Conservation (phyloP, 2,329 filamentous ascomycete genomes). For the Penicillium brasilianum region DNA sequence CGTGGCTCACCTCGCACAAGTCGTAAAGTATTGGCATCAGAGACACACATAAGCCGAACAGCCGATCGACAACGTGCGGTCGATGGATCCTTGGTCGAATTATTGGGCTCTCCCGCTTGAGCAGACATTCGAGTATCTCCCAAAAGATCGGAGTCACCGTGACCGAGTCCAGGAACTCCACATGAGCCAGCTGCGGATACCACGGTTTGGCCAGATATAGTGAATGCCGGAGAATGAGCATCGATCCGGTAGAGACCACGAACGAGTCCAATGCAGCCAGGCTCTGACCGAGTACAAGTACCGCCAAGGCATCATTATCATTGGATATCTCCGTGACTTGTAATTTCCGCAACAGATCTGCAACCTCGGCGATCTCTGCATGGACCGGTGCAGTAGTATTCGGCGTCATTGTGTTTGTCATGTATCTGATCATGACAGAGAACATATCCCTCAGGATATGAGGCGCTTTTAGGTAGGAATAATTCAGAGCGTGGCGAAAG, state of each 20-base stretch:
- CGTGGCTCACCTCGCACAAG: slow-evolving; percentile 8
- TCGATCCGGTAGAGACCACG: slow-evolving; percentile 8
- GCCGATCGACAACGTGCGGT: slow-evolving; percentile 1
- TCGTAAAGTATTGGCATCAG: slow-evolving; percentile 11
- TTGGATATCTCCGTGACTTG: slow-evolving; percentile 5
- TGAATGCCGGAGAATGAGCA: slow-evolving; percentile 10
- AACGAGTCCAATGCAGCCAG: slow-evolving; percentile 8
- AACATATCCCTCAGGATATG: slow-evolving; percentile 7
- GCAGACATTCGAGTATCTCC: slow-evolving; percentile 7
- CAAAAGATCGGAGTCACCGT: slow-evolving; percentile 8
- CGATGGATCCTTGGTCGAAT: slow-evolving; percentile 6
- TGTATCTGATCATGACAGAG: slow-evolving; percentile 5
- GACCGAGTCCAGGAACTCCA: slow-evolving; percentile 5
- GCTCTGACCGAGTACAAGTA: slow-evolving; percentile 8
- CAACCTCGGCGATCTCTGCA: slow-evolving; percentile 5
- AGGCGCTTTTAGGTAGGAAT: slow-evolving; percentile 2
- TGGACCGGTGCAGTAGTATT: slow-evolving; percentile 3
- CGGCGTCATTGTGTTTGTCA: neutral
- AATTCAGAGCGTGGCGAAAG: slow-evolving; percentile 6
- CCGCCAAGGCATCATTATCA: slow-evolving; percentile 3
- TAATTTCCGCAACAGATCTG: slow-evolving; percentile 1
- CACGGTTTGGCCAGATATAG: slow-evolving; percentile 7
- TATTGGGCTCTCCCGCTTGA: slow-evolving; percentile 8
- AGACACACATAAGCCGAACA: slow-evolving; percentile 6
- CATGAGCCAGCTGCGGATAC: slow-evolving; percentile 9